A percentile compares a stretch with the other conserved stretches of the same genome.
phyloP scores from a whole-genome alignment of 768 basidiomycete species.

The Suillus brevipes region DNA sequence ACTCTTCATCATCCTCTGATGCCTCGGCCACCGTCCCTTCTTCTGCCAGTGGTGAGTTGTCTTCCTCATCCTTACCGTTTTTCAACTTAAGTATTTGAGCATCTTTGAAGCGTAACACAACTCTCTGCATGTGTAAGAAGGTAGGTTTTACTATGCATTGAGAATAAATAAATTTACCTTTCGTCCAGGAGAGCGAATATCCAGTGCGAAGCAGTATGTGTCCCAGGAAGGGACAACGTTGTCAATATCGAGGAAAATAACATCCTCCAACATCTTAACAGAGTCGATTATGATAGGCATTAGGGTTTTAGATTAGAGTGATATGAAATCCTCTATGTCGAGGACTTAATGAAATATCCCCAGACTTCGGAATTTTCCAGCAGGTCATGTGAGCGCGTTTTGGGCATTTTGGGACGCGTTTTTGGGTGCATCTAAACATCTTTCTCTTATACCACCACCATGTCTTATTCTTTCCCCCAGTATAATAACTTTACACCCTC shows the following conservation, averaged over 20 bases:
- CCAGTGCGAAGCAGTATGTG: constrained; percentile 3
- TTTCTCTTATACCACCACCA: constrained; percentile 1
- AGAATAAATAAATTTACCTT: constrained; percentile 2
- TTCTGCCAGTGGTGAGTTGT: not conserved
- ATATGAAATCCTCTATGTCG: not conserved
- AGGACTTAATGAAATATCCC: not conserved
- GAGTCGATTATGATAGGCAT: not conserved
- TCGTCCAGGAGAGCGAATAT: not conserved
- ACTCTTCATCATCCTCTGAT: too few relatives aligned
- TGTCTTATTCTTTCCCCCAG: not conserved
- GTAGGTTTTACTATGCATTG: not conserved
- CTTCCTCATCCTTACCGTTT: not conserved
- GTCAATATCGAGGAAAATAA: constrained; percentile 4
- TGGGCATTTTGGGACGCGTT: not conserved
- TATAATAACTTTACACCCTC: not conserved
- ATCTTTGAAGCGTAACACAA: not conserved
- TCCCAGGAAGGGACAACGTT: not conserved
- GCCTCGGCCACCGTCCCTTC: too few relatives aligned
- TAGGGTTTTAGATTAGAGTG: not conserved
- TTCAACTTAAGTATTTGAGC: not conserved
- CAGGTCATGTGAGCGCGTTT: not conserved
- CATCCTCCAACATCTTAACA: not conserved
- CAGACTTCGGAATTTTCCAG: not conserved
- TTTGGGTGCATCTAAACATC: not conserved
- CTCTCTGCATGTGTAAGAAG: not conserved